Evolutionary conservation across 371 early-diverging fungal genomes (phyloP).

Genomic region (Circinella minor): DNA sequence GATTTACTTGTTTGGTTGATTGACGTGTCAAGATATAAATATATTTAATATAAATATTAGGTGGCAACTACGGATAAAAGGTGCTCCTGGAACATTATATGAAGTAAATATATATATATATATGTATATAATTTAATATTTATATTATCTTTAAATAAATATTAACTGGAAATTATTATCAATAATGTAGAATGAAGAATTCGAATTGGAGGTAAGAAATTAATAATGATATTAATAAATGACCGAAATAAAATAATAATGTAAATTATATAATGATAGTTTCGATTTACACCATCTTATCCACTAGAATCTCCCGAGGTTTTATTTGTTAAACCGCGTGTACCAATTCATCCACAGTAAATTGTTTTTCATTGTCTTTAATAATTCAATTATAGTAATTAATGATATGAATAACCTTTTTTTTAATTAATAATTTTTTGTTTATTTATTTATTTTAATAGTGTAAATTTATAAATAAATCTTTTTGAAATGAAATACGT

Average conservation of each 20-base stretch:
- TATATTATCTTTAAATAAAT: too few relatives aligned
- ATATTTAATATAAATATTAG: conserved; percentile 22
- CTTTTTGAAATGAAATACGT: too few relatives aligned
- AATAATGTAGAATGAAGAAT: conserved; percentile 57
- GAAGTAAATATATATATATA: conserved; percentile 44
- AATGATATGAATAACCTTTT: neutral
- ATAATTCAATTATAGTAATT: neutral
- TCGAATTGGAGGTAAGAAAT: conserved; percentile 63
- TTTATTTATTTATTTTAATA: neutral
- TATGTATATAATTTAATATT: too few relatives aligned
- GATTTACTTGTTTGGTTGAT: neutral
- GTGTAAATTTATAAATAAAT: neutral
- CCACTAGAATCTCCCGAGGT: conserved; percentile 90
- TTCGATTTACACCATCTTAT: conserved; percentile 82
- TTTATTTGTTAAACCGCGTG: conserved; percentile 67
- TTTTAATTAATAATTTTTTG: neutral
- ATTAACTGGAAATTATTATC: too few relatives aligned
- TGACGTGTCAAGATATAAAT: neutral
- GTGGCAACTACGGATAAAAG: conserved; percentile 68
- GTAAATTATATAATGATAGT: conserved; percentile 38
- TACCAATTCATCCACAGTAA: conserved; percentile 87
- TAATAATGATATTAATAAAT: neutral
- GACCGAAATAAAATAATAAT: neutral
- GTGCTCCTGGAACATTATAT: conserved; percentile 72
- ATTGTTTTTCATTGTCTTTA: neutral